Evolutionary conservation across 1,139 yeast species (phyloP).

Genomic region (Candida sp.): DNA sequence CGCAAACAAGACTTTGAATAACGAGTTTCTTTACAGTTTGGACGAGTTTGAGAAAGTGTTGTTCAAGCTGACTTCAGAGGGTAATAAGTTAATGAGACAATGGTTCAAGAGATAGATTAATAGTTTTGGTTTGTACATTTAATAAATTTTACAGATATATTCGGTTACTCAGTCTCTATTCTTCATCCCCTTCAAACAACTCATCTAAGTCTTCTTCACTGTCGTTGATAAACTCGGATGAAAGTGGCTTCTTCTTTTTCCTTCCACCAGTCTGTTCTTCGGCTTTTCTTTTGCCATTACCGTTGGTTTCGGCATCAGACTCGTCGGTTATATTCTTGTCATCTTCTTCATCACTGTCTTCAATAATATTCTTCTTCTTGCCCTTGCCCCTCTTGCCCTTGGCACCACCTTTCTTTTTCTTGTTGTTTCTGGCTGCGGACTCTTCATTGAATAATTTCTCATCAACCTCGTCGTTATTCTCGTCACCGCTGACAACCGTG

Average conservation of each 20-base stretch:
- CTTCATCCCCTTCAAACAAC: constrained; percentile 19
- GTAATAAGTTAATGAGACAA: constrained; percentile 62
- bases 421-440: constrained; percentile 21
- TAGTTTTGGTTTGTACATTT: constrained; percentile 3
- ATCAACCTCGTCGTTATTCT: constrained; percentile 29
- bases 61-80: constrained; percentile 61
- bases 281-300: constrained; percentile 21
- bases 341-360: constrained; percentile 34
- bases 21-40: constrained; percentile 61
- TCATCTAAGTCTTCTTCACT: constrained; percentile 52
- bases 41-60: constrained; percentile 77
- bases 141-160: not conserved
- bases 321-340: constrained; percentile 17
- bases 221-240: constrained; percentile 55
- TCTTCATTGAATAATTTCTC: constrained; percentile 35
- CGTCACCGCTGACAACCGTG: constrained; percentile 37
- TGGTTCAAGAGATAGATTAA: constrained; percentile 48
- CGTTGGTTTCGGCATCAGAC: constrained; percentile 16
- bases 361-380: constrained; percentile 17
- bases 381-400: constrained; percentile 18
- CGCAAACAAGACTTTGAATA: constrained; percentile 44
- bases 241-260: constrained; percentile 37
- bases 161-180: constrained; percentile 6
- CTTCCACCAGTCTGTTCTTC: constrained; percentile 20
- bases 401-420: constrained; percentile 17